These are phyloP conservation scores for Piper longum DNA, from an alignment of 164 flowering plant species.

Conservation along the genomic window DNA sequence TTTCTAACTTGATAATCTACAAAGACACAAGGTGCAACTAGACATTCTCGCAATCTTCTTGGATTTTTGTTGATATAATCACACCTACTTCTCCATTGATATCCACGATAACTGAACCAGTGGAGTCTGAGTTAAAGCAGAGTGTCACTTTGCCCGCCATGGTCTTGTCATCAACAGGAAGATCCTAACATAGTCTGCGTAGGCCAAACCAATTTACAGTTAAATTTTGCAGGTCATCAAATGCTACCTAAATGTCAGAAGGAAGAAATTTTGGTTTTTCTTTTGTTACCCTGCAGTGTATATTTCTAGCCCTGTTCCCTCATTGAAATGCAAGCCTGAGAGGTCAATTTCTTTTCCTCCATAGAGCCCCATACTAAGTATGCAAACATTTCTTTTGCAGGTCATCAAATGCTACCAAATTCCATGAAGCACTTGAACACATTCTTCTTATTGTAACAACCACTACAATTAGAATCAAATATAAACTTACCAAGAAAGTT, in stretches of 20 bases:
- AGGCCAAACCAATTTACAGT: too few relatives aligned
- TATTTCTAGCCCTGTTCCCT: neutral
- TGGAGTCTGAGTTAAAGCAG: conserved; percentile 3
- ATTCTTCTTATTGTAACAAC: neutral
- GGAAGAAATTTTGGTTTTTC: neutral
- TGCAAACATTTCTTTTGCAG: too few relatives aligned
- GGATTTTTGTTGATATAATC: neutral
- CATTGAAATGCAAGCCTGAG: conserved; percentile 6
- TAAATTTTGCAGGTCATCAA: neutral
- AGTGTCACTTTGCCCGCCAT: conserved; percentile 15
- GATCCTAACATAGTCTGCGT: neutral
- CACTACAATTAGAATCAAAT: neutral
- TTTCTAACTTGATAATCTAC: conserved; percentile 34
- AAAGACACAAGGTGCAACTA: conserved; percentile 7
- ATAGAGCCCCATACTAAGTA: conserved; percentile 11
- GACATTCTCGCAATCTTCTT: neutral
- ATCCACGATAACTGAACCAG: conserved; percentile 5
- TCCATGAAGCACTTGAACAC: too few relatives aligned
- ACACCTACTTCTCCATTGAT: conserved; percentile 11
- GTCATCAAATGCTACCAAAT: too few relatives aligned
- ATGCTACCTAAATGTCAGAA: neutral
- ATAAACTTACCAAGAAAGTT: conserved; percentile 3
- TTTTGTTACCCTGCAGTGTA: neutral
- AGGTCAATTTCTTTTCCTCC: conserved; percentile 5
- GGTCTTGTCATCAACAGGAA: conserved; percentile 3